Conservation (phyloP, 306 rosid species). For the Styphnolobium japonicum region DNA sequence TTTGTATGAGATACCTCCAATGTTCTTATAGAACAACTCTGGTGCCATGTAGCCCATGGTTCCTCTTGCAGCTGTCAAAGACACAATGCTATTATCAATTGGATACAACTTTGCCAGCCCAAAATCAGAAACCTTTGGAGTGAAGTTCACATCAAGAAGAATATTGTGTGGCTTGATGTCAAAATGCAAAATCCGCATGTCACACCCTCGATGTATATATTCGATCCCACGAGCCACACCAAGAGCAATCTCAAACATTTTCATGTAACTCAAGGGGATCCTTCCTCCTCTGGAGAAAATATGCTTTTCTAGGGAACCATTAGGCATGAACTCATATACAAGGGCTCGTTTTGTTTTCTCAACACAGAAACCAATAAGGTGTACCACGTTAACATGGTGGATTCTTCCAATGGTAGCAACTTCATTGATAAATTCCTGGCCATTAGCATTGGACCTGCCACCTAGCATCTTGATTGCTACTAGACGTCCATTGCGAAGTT, state of each 20-base stretch:
- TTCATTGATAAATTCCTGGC: slow-evolving; percentile 36
- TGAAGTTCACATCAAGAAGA: neutral
- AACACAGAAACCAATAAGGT: slow-evolving; percentile 26
- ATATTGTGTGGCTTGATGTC: slow-evolving; percentile 22
- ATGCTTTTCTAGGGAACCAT: slow-evolving; percentile 30
- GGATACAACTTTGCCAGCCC: slow-evolving; percentile 21
- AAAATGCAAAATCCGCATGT: slow-evolving; percentile 27
- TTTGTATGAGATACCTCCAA: neutral
- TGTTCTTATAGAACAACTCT: neutral
- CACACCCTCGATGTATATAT: slow-evolving; percentile 18
- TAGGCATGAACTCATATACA: slow-evolving; percentile 29
- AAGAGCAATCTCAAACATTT: slow-evolving; percentile 24
- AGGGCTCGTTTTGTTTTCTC: slow-evolving; percentile 35
- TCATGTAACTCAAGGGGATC: neutral
- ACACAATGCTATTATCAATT: slow-evolving; percentile 9
- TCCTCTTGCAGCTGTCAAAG: slow-evolving; percentile 18
- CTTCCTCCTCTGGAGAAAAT: neutral
- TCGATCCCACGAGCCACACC: slow-evolving; percentile 19
- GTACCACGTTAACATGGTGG: slow-evolving; percentile 35
- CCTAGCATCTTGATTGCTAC: slow-evolving; percentile 35
- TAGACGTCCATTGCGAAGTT: slow-evolving; percentile 11
- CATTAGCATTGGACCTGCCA: slow-evolving; percentile 24
- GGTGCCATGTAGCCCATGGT: slow-evolving; percentile 29
- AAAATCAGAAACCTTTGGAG: slow-evolving; percentile 21
- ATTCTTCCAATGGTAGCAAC: slow-evolving; percentile 40